Evolutionary conservation across 1,284 basidiomycete genomes (phyloP), one percentile per base, ranked within the genome.

Genomic region (Peniophora sp.): DNA sequence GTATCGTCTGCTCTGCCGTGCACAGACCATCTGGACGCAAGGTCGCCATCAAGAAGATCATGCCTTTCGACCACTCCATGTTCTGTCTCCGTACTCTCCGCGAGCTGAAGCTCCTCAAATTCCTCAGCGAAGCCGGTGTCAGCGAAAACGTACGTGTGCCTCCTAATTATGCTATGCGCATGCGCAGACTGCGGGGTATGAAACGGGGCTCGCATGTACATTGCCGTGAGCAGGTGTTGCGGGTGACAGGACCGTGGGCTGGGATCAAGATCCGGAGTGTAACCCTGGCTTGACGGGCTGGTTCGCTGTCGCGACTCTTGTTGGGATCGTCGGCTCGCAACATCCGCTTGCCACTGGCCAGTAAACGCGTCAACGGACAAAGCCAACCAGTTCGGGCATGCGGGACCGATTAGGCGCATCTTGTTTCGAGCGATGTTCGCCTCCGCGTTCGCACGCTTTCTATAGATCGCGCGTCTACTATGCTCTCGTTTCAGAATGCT

Each of bases 61-160:
- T 87, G 5, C 92, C 92, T 0, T 94, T 95, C 58, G 92, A 94
- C 65, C 92, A 94, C 63, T 88, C 88, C 17, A 92, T 94, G 88
- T 94, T 92, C 67, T 90, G 88, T 59, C 71, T 93, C 51, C 75
- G 92, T 44, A 94, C 92, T 0, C 75, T 94, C 47, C 76, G 92
- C 54, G 92, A 94, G 66, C 75, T 94, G 57, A 95, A 95, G 65
- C 73, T 95, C 27, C 80, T 92, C 63, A 93, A 93, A 64, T 94
- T 93, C 71, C 78, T 97, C 62, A 90, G 87, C 55, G 88, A 92
- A 70, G 85, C 91, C 1, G 88, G 89, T 48, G 90, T 94, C 62
- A 92, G 90, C 72, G 92, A 96, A 72, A 96, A 97, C 64, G 90
- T 92, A 62, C 61, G 87, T 73, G 20, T 3, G 3, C 10, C 18